phyloP scores from a whole-genome alignment of 257 asterid genomes.

The Thymus mandschuricus region DNA sequence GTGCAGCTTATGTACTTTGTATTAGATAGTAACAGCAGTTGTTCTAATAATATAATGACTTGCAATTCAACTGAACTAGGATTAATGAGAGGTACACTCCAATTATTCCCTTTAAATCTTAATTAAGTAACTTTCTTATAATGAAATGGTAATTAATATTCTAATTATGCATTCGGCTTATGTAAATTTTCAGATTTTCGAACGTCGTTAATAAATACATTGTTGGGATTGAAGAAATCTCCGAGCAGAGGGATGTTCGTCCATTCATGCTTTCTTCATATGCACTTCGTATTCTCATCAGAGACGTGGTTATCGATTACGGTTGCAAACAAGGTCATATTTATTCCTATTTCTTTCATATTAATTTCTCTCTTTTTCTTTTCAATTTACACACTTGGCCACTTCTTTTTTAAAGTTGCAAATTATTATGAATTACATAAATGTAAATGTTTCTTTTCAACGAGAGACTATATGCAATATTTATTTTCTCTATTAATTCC shows the following conservation, averaged over 20 bases:
- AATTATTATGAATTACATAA: no score
- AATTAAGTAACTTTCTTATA: no score
- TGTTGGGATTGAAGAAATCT: background rate
- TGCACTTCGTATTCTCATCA: background rate
- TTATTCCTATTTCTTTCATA: background rate
- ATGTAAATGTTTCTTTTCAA: no score
- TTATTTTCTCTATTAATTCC: no score
- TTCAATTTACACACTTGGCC: no score
- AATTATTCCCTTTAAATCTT: background rate
- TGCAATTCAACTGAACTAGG: slow-evolving; percentile 29
- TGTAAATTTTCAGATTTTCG: background rate
- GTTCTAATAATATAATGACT: background rate
- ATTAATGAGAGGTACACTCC: slow-evolving; percentile 26
- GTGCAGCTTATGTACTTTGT: background rate
- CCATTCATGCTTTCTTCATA: slow-evolving; percentile 13
- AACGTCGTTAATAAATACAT: background rate
- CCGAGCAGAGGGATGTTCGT: slow-evolving; percentile 18
- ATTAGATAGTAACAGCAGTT: background rate
- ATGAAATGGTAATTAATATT: no score
- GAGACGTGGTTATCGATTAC: background rate
- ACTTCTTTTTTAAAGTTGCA: no score
- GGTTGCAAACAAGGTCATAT: slow-evolving; percentile 3
- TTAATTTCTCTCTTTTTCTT: background rate
- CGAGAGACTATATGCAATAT: no score
- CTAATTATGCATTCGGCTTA: background rate